These are phyloP conservation scores for Penicillium pancosmium DNA, from an alignment of 495 filamentous ascomycete species.

Conservation along the genomic window DNA sequence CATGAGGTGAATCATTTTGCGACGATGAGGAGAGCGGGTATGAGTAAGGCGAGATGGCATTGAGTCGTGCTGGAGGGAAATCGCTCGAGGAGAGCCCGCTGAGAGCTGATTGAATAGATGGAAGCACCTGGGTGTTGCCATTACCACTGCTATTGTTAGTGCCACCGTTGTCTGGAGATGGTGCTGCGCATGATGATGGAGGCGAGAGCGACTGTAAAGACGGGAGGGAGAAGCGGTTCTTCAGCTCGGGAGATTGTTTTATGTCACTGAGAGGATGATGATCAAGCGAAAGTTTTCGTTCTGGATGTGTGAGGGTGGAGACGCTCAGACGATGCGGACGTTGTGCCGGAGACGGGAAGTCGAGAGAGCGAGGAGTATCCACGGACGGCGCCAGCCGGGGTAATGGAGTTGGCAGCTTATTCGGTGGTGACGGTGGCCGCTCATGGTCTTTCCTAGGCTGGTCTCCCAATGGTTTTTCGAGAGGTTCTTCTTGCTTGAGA, in stretches of 20 bases:
- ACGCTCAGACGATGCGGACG: constrained; percentile 4
- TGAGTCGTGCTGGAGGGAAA: constrained; percentile 23
- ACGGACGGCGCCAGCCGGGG: constrained; percentile 5
- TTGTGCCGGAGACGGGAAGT: background rate
- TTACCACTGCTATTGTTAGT: constrained; percentile 5
- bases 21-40: constrained; percentile 34
- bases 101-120: constrained; percentile 47
- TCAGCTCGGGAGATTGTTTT: constrained; percentile 11
- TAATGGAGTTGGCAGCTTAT: background rate
- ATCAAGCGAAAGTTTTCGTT: constrained; percentile 6
- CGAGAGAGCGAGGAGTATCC: background rate
- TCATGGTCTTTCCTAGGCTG: background rate
- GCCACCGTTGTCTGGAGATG: constrained; percentile 39
- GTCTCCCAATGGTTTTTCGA: background rate
- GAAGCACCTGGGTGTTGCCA: constrained; percentile 38
- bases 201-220: constrained; percentile 27
- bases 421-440: background rate
- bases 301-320: constrained; percentile 5
- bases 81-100: constrained; percentile 28
- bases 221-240: constrained; percentile 16
- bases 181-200: constrained; percentile 35
- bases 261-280: background rate
- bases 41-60: constrained; percentile 23
- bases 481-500: background rate
- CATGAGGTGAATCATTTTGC: constrained; percentile 37